Conservation (phyloP, 768 basidiomycete genomes). For the Cystofilobasidium macerans region DNA sequence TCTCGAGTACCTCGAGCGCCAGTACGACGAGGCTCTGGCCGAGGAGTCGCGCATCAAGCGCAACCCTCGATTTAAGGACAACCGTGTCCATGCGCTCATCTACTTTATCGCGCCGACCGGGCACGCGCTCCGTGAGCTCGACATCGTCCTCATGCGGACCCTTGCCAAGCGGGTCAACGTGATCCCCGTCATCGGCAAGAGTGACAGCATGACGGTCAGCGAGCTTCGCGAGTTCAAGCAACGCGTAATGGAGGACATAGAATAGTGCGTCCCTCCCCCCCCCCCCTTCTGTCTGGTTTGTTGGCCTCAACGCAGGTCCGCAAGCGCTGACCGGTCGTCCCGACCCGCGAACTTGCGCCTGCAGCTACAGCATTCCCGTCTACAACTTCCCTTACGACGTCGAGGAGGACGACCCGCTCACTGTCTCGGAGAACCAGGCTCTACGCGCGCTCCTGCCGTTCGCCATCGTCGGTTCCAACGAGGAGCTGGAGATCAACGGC, state of each 20-base stretch:
- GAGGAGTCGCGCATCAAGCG: conserved; percentile 99
- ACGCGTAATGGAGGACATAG: conserved; percentile 98
- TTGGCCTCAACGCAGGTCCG: too few species aligned
- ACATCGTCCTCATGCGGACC: conserved; percentile 97
- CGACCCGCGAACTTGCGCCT: too few species aligned
- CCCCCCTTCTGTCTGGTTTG: conserved; percentile 61
- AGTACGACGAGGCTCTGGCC: conserved; percentile 97
- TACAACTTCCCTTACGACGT: conserved; percentile 96
- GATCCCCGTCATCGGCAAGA: conserved; percentile 92
- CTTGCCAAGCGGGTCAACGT: conserved; percentile 97
- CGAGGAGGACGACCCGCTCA: conserved; percentile 98
- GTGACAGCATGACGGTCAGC: conserved; percentile 83
- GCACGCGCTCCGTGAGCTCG: conserved; percentile 90
- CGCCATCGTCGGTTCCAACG: conserved; percentile 92
- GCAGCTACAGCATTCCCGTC: conserved; percentile 56
- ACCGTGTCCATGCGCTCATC: conserved; percentile 60
- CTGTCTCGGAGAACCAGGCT: conserved; percentile 92
- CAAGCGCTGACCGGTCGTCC: too few species aligned
- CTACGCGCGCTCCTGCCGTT: conserved; percentile 87
- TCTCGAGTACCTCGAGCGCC: conserved; percentile 87
- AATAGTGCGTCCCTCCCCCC: conserved; percentile 91
- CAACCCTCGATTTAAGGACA: conserved; percentile 97
- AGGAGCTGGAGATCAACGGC: conserved; percentile 87
- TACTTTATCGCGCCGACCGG: conserved; percentile 99
- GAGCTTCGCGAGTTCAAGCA: conserved; percentile 95